Evolutionary conservation across 352 stramenopile species (phyloP).

Genomic region (Plasmopara viticola): DNA sequence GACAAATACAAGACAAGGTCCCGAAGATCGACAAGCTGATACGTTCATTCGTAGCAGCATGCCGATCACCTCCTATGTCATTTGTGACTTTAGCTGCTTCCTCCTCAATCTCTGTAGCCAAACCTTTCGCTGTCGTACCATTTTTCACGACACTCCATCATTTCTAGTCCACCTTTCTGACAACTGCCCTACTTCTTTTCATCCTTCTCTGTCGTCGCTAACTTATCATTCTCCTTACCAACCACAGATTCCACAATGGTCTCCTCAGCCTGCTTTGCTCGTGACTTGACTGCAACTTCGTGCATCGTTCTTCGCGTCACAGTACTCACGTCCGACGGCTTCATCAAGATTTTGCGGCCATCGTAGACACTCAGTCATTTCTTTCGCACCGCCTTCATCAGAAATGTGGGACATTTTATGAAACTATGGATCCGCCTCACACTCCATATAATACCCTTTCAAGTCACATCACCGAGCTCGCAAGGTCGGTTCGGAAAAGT

Average conservation of each 20-base stretch:
- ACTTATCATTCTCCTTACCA: slow-evolving; percentile 1
- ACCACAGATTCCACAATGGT: slow-evolving; percentile 3
- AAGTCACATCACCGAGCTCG: slow-evolving; percentile 46
- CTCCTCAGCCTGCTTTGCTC: slow-evolving; percentile 1
- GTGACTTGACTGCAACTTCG: slow-evolving; percentile 15
- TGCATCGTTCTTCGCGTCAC: slow-evolving; percentile 47
- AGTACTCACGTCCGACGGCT: slow-evolving; percentile 64
- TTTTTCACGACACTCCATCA: no score
- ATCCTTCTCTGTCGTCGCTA: slow-evolving; percentile 2
- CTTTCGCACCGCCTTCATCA: slow-evolving; percentile 88
- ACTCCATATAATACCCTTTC: slow-evolving; percentile 82
- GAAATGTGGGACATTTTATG: slow-evolving; percentile 91
- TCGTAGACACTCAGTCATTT: slow-evolving; percentile 89
- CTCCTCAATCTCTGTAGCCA: no score
- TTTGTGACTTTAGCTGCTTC: no score
- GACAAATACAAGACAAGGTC: slow-evolving; percentile 42
- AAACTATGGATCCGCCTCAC: slow-evolving; percentile 87
- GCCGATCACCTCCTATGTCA: no score
- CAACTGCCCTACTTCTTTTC: slow-evolving; percentile 4
- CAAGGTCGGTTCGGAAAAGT: no score
- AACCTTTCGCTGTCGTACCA: no score
- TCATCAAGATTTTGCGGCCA: slow-evolving; percentile 79
- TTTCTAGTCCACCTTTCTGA: not conserved
- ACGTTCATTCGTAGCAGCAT: slow-evolving; percentile 23
- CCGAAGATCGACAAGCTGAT: slow-evolving; percentile 47